Base-by-base conservation (phyloP, 495 filamentous ascomycete species). In the Viridothelium virens region DNA sequence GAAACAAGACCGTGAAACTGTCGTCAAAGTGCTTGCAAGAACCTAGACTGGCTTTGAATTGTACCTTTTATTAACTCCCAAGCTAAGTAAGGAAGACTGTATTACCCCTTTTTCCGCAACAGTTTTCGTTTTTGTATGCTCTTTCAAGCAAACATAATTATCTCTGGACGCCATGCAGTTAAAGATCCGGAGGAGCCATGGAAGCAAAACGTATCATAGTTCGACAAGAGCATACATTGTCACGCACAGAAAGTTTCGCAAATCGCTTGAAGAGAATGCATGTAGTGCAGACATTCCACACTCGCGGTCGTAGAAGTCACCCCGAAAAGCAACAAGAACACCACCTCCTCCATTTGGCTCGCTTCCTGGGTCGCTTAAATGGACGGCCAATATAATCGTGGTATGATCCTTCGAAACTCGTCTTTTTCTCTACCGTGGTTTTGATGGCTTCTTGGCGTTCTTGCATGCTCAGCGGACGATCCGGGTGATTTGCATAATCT, bases 391-490 rank as follows among this genome's bases (percentile, higher is more conserved):
- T 36, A 36, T 59, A 10, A 18, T 59, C 7, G 36, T 36, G 53
- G 36, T 59, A 36, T 10, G 53, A 59, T 36, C 31, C 31, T 9
- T 59, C 53, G 7, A 33, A 59, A 59, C 25, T 59, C 7, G 31
- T 36, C 31, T 59, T 59, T 36, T 59, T 59, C 53, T 59, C 53
- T 44, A 68, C 62, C 66, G 63, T 59, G 18, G 53, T 63, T 39
- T 66, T 44, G 56, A 76, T 73, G 62, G 65, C 65, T 66, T 71
- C 67, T 67, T 76, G 75, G 12, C 76, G 66, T 69, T 78, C 76
- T 53, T 72, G 62, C 53, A 78, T 69, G 38, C 74, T 74, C 37
- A 72, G 53, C 38, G 75, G 75, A 7, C 76, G 71, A 63, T 72
- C 63, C n/a, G 71, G 71, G 33, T 72, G 70, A 11, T 44, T 62